Evolutionary conservation across 768 basidiomycete genomes (phyloP).

Genomic region (Tulasnella sp.): DNA sequence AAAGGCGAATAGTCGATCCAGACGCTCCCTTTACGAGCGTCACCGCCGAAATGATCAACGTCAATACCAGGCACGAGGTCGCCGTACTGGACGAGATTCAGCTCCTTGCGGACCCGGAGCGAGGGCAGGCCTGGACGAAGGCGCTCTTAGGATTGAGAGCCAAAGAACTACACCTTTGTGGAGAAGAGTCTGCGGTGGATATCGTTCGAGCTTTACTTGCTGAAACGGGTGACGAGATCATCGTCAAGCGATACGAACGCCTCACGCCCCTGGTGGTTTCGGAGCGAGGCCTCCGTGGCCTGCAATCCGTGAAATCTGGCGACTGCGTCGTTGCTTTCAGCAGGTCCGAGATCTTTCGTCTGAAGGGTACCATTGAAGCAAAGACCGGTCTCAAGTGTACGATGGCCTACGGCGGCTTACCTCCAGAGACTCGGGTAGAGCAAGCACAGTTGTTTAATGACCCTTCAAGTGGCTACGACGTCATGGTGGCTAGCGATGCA

Average conservation of each 20-base stretch:
- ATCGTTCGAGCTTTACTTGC: constrained; percentile 57
- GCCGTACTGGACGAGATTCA: constrained; percentile 97
- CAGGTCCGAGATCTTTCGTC: constrained; percentile 55
- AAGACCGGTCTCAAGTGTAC: constrained; percentile 69
- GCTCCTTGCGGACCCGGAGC: constrained; percentile 68
- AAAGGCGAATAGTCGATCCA: constrained; percentile 54
- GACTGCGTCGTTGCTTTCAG: constrained; percentile 89
- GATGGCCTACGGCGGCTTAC: constrained; percentile 83
- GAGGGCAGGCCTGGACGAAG: constrained; percentile 72
- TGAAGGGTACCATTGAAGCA: constrained; percentile 62
- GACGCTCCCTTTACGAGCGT: constrained; percentile 53
- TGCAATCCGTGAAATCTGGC: constrained; percentile 54
- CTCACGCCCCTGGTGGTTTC: constrained; percentile 74
- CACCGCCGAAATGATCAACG: constrained; percentile 84
- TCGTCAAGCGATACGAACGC: constrained; percentile 73
- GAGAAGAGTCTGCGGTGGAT: constrained; percentile 83
- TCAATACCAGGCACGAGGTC: constrained; percentile 43
- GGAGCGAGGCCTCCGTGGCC: constrained; percentile 45
- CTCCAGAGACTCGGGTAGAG: constrained; percentile 82
- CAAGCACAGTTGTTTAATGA: constrained; percentile 91
- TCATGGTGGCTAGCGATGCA: constrained; percentile 88
- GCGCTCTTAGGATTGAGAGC: constrained; percentile 70
- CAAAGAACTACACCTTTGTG: constrained; percentile 83
- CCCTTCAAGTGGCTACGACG: constrained; percentile 66
- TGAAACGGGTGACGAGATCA: constrained; percentile 69